These are phyloP conservation scores for Albugo candida DNA, from an alignment of 352 stramenopile genomes.

Conservation along the genomic window DNA sequence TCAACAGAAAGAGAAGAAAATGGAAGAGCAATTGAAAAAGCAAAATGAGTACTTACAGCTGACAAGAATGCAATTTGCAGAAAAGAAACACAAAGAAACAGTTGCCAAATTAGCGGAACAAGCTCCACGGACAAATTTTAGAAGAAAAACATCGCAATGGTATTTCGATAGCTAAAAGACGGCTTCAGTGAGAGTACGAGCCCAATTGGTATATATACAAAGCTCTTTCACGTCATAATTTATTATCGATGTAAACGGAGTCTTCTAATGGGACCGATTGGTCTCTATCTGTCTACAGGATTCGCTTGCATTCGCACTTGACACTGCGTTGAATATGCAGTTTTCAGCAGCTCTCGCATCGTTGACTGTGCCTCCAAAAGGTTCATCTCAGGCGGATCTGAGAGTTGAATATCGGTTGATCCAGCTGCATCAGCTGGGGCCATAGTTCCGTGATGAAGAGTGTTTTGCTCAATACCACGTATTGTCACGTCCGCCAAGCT, in stretches of 20 bases:
- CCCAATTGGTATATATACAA: no score
- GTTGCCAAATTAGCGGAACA: slow-evolving; percentile 30
- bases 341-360: slow-evolving; percentile 71
- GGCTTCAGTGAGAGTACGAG: no score
- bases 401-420: neutral
- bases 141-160: slow-evolving; percentile 58
- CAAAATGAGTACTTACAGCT: slow-evolving; percentile 53
- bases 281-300: slow-evolving; percentile 2
- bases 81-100: slow-evolving; percentile 60
- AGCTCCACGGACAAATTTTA: slow-evolving; percentile 28
- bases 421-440: neutral
- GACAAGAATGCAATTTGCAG: slow-evolving; percentile 50
- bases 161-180: slow-evolving; percentile 52
- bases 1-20: slow-evolving; percentile 27
- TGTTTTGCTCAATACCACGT: slow-evolving; percentile 66
- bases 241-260: no score
- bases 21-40: slow-evolving; percentile 33
- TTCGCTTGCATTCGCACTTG: slow-evolving; percentile 72
- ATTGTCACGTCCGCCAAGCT: slow-evolving; percentile 64
- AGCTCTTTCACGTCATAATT: no score
- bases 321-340: slow-evolving; percentile 62
- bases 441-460: slow-evolving; percentile 13
- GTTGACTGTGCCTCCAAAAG: slow-evolving; percentile 36
- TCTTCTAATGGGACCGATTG: no score
- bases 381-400: slow-evolving; percentile 30